Conservation (phyloP, 805 yeast genomes). For the Isabelozyma pseudorhagii region DNA sequence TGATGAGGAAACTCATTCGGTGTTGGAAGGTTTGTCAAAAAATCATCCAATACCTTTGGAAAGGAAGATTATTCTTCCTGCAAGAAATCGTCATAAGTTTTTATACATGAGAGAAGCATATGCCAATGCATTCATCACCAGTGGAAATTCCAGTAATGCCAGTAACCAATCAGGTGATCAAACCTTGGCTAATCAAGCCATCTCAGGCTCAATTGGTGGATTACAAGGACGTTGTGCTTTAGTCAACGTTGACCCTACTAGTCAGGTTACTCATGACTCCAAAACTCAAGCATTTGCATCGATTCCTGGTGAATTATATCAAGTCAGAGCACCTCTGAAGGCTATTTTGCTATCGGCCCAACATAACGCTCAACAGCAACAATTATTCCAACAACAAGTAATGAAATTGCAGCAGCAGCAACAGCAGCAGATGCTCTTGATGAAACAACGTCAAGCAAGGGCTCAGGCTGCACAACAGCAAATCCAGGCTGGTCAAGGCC, state of each 20-base stretch:
- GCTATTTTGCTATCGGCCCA: slow-evolving; percentile 42
- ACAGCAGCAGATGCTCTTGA: slow-evolving; percentile 21
- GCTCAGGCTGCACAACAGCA: slow-evolving; percentile 7
- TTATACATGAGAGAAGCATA: slow-evolving; percentile 92
- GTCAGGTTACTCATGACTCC: slow-evolving; percentile 11
- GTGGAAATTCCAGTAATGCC: slow-evolving; percentile 28
- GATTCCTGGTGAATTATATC: slow-evolving; percentile 55
- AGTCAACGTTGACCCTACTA: slow-evolving; percentile 52
- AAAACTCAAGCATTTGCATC: slow-evolving; percentile 47
- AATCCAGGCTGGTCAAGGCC: neutral
- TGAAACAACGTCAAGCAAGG: slow-evolving; percentile 27
- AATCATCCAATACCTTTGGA: slow-evolving; percentile 84
- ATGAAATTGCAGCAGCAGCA: slow-evolving; percentile 38
- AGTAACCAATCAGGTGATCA: slow-evolving; percentile 24
- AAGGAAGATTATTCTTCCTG: slow-evolving; percentile 65
- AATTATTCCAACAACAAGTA: slow-evolving; percentile 42
- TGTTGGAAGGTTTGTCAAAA: slow-evolving; percentile 81
- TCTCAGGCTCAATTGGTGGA: slow-evolving; percentile 60
- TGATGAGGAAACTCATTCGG: slow-evolving; percentile 91
- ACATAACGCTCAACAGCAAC: slow-evolving; percentile 40
- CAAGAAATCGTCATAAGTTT: slow-evolving; percentile 66
- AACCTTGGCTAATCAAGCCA: slow-evolving; percentile 46
- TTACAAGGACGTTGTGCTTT: slow-evolving; percentile 77
- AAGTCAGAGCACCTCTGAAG: slow-evolving; percentile 45
- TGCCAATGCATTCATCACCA: slow-evolving; percentile 75